Evolutionary conservation across 1,284 basidiomycete species (phyloP), one percentile per base, ranked within the genome.

Genomic region (Cutaneotrichosporon spelunceum): DNA sequence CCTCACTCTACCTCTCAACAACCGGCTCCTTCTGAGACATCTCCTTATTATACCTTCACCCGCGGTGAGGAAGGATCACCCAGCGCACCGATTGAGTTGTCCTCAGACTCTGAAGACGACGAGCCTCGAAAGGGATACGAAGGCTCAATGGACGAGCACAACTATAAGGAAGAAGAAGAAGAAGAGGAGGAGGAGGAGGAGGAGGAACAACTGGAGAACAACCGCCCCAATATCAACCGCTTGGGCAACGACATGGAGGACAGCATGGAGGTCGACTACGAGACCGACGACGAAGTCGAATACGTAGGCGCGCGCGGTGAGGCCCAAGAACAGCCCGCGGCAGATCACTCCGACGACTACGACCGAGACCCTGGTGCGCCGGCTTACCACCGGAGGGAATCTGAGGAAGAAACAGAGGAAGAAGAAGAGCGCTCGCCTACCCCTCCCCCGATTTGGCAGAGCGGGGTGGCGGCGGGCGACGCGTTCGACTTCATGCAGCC

Each of bases 251-350:
- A 54, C 27, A 47, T 57, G 23, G 53, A 49, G 14, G 52, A 58
- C 1, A 44, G 57, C 27, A 47, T 57, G 23, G 53, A 49, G 14
- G 55, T 21, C 24, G 52, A 52, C 13, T 39, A 21, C 11, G 50
- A 62, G 24, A 56, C 49, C 30, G 57, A 66, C n/a, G 57, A 54
- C n/a, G 53, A 49, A 7, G 44, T 49, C 7, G 56, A 58, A 6
- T 52, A 57, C 24, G 42, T 53, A 14, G 50, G 52, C 36, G 54
- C 55, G 14, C 13, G 29, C 27, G 52, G 36, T 21, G 56, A 56
- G 10, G 54, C n/a, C 11, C 27, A 48, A 16, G 47, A 27, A n/a
- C 24, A 54, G 10, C 30, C 45, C 33, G n/a, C 10, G 26, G 26
- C 16, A 1, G 26, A 4, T 21, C 29, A 21, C 21, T 34, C 50